Evolutionary conservation across 2,329 filamentous ascomycete species (phyloP).

Genomic region (Drechslerella coelobrocha): DNA sequence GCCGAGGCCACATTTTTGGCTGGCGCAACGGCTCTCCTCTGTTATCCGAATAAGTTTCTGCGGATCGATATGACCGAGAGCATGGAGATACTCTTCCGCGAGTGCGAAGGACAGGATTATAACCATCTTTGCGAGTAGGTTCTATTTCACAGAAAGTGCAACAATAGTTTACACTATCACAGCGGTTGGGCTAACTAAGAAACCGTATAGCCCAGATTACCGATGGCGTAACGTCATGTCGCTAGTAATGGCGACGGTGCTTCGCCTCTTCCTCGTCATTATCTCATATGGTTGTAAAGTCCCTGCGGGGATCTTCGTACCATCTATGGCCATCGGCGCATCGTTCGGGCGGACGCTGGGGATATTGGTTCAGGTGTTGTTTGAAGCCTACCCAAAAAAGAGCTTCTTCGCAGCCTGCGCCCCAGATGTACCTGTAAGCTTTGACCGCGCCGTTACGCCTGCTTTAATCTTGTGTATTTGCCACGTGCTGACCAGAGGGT

Average conservation of each 20-base stretch:
- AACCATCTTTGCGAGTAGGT: constrained; percentile 82
- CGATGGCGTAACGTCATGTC: constrained; percentile 80
- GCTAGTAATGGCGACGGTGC: constrained; percentile 76
- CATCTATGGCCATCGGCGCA: constrained; percentile 95
- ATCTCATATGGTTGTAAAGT: constrained; percentile 98
- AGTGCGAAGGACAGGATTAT: constrained; percentile 89
- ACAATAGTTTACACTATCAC: constrained; percentile 56
- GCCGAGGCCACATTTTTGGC: constrained; percentile 86
- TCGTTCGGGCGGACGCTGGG: constrained; percentile 94
- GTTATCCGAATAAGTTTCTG: constrained; percentile 94
- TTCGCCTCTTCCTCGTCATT: constrained; percentile 85
- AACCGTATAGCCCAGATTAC: constrained; percentile 62
- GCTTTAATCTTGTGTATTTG: neutral
- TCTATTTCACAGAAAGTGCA: constrained; percentile 51
- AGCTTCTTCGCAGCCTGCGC: constrained; percentile 87
- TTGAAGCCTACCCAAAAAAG: constrained; percentile 81
- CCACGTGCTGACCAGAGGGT: neutral
- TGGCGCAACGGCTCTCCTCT: constrained; percentile 83
- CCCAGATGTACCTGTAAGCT: constrained; percentile 73
- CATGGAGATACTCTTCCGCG: constrained; percentile 96
- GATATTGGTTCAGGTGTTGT: constrained; percentile 86
- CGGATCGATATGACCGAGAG: constrained; percentile 99
- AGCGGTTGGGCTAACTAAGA: neutral
- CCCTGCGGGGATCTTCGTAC: constrained; percentile 95
- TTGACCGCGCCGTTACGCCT: neutral